Evolutionary conservation across 257 asterid genomes (phyloP), one percentile per base, ranked within the genome.

Genomic region (Fraxinus excelsior): DNA sequence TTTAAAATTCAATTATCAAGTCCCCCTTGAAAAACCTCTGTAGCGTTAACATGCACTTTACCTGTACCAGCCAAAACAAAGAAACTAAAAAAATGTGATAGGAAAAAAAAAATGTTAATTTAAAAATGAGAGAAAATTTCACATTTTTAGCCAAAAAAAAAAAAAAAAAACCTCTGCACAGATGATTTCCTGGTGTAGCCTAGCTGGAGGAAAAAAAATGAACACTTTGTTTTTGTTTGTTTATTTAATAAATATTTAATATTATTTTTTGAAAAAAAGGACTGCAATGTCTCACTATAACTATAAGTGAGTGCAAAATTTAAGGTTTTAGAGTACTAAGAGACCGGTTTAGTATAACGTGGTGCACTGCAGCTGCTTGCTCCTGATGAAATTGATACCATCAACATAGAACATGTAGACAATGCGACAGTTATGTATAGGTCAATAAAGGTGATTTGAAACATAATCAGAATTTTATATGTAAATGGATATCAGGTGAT

Each of bases 271-370:
- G 77, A 76, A 81, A 53, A 71, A 40, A 78, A 23, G 64, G 71
- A 76, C 71, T 46, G 71, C 75, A 78, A 40, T 70, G 74, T 67
- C 79, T 9, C 67, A 53, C 10, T 60, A 29, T 68, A 67, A 53
- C 10, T 60, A 29, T 68, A 67, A 72, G 70, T 60, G 86, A 77
- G 76, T 58, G 80, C 21, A 32, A 29, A 40, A 70, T 40, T 40
- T 31, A 11, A 40, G 21, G 60, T 73, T 82, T 82, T 82, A 85
- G 77, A 85, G 32, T 10, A 60, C 51, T 74, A 78, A 74, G 88
- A 67, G 75, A 40, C 40, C 80, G 14, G 75, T 80, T 40, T 73
- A 7, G 74, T 82, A 73, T 82, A 72, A 68, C 83, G 81, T 85
- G 81, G 86, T 69, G 71, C 80, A 82, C 82, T 49, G 7, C 44